phyloP scores from a whole-genome alignment of 2,329 filamentous ascomycete species.

The Fusarium continuum region DNA sequence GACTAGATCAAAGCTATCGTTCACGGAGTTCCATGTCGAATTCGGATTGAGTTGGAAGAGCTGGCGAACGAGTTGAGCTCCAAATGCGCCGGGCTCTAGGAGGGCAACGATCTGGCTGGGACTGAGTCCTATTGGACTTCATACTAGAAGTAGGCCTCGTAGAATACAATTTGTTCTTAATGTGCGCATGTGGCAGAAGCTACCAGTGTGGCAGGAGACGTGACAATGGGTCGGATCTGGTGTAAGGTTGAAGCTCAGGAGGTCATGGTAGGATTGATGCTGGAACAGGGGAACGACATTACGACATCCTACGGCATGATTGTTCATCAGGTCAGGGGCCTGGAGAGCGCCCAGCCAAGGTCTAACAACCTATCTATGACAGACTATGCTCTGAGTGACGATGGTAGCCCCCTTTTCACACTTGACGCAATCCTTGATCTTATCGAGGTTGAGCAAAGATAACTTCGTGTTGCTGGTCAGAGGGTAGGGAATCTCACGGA shows the following conservation, averaged over 20 bases:
- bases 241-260: background rate
- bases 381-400: conserved; percentile 1
- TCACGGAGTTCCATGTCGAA: background rate
- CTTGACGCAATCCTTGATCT: background rate
- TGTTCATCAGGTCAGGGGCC: background rate
- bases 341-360: background rate
- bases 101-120: background rate
- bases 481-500: background rate
- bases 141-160: background rate
- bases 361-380: conserved; percentile 1
- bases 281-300: background rate
- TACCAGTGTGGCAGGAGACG: background rate
- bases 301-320: background rate
- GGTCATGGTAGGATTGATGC: background rate
- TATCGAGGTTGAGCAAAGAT: background rate
- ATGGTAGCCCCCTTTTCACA: background rate
- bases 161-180: background rate
- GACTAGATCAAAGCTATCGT: background rate
- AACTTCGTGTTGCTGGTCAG: background rate
- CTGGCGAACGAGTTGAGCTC: background rate
- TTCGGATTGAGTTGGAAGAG: background rate
- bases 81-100: background rate
- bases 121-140: background rate
- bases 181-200: background rate
- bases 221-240: background rate